phyloP scores from a whole-genome alignment of 768 basidiomycete species.

The Mycena polygramma region DNA sequence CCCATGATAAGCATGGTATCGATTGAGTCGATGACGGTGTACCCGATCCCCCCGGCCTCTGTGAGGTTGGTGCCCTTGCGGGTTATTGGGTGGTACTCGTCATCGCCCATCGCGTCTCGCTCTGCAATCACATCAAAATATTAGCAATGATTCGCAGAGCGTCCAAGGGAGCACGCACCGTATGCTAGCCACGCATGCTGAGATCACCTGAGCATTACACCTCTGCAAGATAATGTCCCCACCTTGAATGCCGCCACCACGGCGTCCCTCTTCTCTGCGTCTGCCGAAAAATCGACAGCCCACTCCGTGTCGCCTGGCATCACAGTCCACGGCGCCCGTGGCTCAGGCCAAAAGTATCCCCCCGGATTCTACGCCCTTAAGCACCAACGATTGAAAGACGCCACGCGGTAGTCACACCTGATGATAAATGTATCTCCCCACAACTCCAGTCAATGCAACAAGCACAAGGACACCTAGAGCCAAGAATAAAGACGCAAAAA shows the following conservation, averaged over 20 bases:
- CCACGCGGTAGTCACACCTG: constrained; percentile 1
- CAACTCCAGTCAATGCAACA: constrained; percentile 13
- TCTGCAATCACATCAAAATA: constrained; percentile 61
- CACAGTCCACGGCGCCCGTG: constrained; percentile 12
- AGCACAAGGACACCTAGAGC: constrained; percentile 9
- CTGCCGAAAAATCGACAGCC: constrained; percentile 57
- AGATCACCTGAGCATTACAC: constrained; percentile 43
- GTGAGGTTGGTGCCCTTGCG: constrained; percentile 84
- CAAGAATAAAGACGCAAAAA: constrained; percentile 8
- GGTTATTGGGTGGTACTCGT: constrained; percentile 92
- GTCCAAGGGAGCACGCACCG: constrained; percentile 57
- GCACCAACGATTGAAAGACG: neutral
- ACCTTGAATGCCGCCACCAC: constrained; percentile 87
- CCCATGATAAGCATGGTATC: constrained; percentile 93
- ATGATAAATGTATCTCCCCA: constrained; percentile 26
- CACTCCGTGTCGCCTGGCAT: constrained; percentile 24
- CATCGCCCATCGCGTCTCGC: constrained; percentile 89
- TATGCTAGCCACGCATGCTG: constrained; percentile 91
- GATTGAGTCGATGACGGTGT: constrained; percentile 88
- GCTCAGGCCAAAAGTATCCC: constrained; percentile 24
- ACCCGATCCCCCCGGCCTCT: constrained; percentile 84
- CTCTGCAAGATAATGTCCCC: constrained; percentile 56
- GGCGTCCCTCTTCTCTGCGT: constrained; percentile 73
- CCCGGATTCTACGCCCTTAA: constrained; percentile 23
- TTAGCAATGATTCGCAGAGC: no score